Evolutionary conservation across 208 protist species (phyloP), one percentile per base, ranked within the genome.

Genomic region (Trypanosoma congolense): DNA sequence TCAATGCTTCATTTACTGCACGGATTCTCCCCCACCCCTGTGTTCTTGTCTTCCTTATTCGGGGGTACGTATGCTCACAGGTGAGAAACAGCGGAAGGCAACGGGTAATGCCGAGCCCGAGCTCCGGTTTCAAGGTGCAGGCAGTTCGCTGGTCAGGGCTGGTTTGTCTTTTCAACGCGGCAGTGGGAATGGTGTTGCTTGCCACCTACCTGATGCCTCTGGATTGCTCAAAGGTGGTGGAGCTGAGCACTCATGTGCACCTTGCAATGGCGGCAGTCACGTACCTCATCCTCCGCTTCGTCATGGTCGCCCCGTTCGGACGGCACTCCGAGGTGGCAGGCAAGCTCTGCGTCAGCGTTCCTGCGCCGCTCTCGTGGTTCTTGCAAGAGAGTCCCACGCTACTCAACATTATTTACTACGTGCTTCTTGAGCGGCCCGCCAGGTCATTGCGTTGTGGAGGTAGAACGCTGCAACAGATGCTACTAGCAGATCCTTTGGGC

Each of bases 351-450:
- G 4, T 78, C 5, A 65, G 57, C 16, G n/a, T 86, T 2, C 76
- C 85, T 16, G 66, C 81, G 3, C 33, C 55, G 3, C 47, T 83
- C 12, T 66, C 69, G 24, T 92, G 85, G 79, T 35, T 72, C 2
- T 35, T 92, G 52, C 85, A 92, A 61, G 81, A 92, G 69, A 63
- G 55, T 29, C 85, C 85, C 0, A 87, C 79, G 10, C 50, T 92
- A 4, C 48, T 84, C 24, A 82, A 80, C 30, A 69, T 89, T 1
- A 21, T 76, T 2, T 92, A 85, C 56, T 82, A 77, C 43, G 10
- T 86, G 3, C n/a, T 74, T 2, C 8, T 75, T 2, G 84, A 92
- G 57, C 82, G 75, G 44, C 80, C 71, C 3, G 48, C 33, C 10
- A 18, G 55, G 55, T n/a, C 57, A 46, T 50, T 33, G 18, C 41